A percentile compares a stretch with the other conserved stretches of the same genome.
Conservation (phyloP, 805 yeast species). For the Candida qinlingensis region DNA sequence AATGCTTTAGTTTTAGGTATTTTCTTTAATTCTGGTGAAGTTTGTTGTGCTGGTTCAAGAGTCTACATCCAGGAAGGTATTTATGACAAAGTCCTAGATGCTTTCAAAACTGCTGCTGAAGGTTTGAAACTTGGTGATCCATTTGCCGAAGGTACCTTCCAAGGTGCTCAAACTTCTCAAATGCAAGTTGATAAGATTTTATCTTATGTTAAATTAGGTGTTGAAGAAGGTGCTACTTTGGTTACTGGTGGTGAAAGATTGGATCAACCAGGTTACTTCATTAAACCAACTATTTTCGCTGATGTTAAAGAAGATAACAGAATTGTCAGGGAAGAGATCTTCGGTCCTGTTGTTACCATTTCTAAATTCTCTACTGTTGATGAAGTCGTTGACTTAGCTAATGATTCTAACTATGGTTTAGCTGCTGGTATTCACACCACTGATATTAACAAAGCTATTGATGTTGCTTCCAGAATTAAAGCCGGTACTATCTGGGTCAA, state of each 20-base stretch:
- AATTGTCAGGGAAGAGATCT: constrained; percentile 73
- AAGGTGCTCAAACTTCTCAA: constrained; percentile 90
- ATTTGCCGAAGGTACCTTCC: constrained; percentile 68
- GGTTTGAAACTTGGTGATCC: constrained; percentile 74
- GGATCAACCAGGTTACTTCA: constrained; percentile 58
- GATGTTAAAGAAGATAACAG: constrained; percentile 63
- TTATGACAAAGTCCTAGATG: constrained; percentile 69
- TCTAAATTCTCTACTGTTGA: constrained; percentile 78
- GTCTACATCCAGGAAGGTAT: constrained; percentile 80
- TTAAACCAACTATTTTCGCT: constrained; percentile 71
- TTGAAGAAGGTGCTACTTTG: constrained; percentile 76
- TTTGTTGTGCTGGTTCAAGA: constrained; percentile 93
- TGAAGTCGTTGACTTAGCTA: constrained; percentile 74
- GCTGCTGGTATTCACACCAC: constrained; percentile 88
- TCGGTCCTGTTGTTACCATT: constrained; percentile 89
- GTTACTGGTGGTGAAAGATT: constrained; percentile 65
- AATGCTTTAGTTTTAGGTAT: constrained; percentile 76
- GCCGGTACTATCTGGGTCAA: constrained; percentile 94
- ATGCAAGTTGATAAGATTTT: constrained; percentile 75
- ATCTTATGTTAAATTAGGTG: constrained; percentile 70
- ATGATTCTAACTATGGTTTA: constrained; percentile 78
- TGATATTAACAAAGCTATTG: constrained; percentile 68
- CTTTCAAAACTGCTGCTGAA: constrained; percentile 50
- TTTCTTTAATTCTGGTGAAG: constrained; percentile 92
- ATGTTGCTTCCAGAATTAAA: constrained; percentile 66